Conservation (phyloP, 208 protist genomes). For the Angomonas desouzai region DNA sequence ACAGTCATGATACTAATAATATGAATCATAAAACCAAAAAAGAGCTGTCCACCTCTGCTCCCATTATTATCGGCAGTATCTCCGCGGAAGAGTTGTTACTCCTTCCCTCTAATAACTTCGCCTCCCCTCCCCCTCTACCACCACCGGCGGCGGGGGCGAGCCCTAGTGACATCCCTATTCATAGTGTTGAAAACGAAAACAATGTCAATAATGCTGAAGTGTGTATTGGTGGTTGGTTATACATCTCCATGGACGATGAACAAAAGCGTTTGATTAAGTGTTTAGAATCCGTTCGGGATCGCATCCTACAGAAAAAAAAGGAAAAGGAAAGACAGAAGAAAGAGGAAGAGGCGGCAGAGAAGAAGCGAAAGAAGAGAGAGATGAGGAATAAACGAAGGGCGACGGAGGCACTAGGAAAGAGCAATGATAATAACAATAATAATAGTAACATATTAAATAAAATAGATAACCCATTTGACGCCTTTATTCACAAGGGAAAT, state of each 20-base stretch:
- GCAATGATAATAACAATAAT: not conserved
- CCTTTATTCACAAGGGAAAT: no score
- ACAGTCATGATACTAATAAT: constrained; percentile 25
- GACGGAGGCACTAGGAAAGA: not conserved
- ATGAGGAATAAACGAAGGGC: not conserved
- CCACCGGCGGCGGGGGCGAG: no score
- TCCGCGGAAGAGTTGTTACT: constrained; percentile 43
- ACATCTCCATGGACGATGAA: constrained; percentile 61
- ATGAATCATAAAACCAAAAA: constrained; percentile 30
- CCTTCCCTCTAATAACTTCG: constrained; percentile 23
- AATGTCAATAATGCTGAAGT: constrained; percentile 40
- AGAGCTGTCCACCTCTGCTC: constrained; percentile 20
- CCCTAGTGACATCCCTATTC: no score
- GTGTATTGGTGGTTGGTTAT: constrained; percentile 58
- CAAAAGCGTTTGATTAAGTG: constrained; percentile 39
- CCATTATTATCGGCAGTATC: constrained; percentile 54
- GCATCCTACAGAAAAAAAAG: not conserved
- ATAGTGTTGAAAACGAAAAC: constrained; percentile 3
- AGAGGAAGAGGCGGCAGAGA: not conserved
- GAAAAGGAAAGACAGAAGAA: constrained; percentile 1
- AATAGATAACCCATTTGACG: not conserved
- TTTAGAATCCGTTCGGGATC: constrained; percentile 13
- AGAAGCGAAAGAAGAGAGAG: not conserved
- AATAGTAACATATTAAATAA: not conserved
- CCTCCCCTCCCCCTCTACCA: not conserved